phyloP scores from a whole-genome alignment of 805 yeast genomes.

The Kluyveromyces aestuarii region DNA sequence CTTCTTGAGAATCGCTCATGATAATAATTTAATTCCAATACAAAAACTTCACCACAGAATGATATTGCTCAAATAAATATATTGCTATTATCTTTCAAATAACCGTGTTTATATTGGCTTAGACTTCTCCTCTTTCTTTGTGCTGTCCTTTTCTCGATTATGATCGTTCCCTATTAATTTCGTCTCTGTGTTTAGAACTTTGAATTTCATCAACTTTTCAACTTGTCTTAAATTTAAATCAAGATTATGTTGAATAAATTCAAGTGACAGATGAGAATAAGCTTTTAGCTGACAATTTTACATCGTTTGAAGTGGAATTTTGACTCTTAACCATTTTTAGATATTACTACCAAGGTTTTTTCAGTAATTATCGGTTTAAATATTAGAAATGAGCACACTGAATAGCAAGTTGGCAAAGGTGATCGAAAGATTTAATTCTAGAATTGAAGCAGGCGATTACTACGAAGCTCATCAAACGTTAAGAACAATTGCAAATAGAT shows the following conservation, averaged over 20 bases:
- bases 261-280: no score
- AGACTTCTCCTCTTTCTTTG: no score
- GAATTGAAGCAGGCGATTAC: slow-evolving; percentile 64
- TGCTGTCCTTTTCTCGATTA: no score
- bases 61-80: no score
- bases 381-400: not conserved
- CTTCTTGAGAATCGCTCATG: slow-evolving; percentile 10
- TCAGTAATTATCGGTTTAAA: no score
- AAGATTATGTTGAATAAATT: no score
- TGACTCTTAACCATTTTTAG: no score
- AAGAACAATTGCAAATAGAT: slow-evolving; percentile 80
- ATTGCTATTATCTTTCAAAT: no score
- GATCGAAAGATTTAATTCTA: slow-evolving; percentile 52
- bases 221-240: no score
- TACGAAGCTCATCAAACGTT: slow-evolving; percentile 96
- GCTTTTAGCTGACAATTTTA: no score
- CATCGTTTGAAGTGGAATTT: no score
- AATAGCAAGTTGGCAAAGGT: slow-evolving; percentile 45
- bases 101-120: no score
- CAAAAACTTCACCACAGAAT: not conserved
- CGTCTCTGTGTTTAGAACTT: not conserved
- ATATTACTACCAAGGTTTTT: not conserved
- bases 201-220: not conserved
- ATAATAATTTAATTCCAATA: not conserved
- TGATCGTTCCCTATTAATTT: not conserved